Base-by-base conservation (phyloP, 257 asterid species). In the Solanum bulbocastanum region DNA sequence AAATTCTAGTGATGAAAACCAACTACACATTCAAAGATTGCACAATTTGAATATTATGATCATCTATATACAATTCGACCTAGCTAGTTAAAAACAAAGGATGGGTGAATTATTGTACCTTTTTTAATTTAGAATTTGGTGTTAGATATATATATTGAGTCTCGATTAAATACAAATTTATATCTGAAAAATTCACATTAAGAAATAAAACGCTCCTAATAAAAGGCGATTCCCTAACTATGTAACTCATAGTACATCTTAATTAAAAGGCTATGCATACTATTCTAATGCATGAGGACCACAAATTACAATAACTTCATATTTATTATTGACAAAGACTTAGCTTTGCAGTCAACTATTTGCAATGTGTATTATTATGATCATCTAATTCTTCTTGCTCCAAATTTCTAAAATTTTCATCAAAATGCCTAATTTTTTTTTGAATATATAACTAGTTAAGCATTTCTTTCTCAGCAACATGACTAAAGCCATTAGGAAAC, bases 131-230 rank as follows among this genome's bases (percentile, higher is more conserved):
- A 7, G 4, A 56, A 0, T 56, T 6, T 7, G 0, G 0, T 56
- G 0, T 56, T 20, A 1, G 5, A 20, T 56, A 56, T 20, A 0
- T 0, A 18, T 56, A 56, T 56, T 56, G 2, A 7, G 4, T 56
- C 2, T 56, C 2, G 2, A 56, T 56, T 20, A 56, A 56, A 20
- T 56, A 1, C 10, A 20, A 56, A 56, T 56, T 56, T 0, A 0
- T 6, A 18, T 7, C 0, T 56, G 1, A 56, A 1, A 56, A 20
- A 2, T 56, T 56, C 1, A 56, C 2, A 56, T 56, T 20, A 56
- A 18, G 0, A 56, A 0, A 56, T 56, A 56, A 56, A 56, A 7
- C 0, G 4, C 25, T 56, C 65, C 0, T 56, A 56, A 56, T 20
- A 56, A 56, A 56, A 22, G 5, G 2, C 65, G 25, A 20, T 11